These are phyloP conservation scores for Alisma plantagoaquatica DNA, from an alignment of 106 monocot genomes.

Conservation along the genomic window DNA sequence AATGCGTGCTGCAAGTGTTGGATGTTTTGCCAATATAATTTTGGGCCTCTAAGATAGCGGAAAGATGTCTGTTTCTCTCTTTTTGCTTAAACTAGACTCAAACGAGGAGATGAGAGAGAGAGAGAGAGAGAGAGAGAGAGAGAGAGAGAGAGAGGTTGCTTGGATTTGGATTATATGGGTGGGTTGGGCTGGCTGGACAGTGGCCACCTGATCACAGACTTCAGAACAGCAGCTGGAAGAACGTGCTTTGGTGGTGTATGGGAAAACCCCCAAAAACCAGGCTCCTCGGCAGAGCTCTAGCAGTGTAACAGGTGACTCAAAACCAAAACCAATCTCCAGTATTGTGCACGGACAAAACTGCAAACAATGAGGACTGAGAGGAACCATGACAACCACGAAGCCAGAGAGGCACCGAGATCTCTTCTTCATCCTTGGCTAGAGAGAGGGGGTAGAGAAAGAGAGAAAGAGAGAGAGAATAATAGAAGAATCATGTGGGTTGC, in stretches of 20 bases:
- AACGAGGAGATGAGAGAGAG: no score
- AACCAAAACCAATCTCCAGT: no score
- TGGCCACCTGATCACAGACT: constrained; percentile 2
- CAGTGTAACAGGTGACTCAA: no score
- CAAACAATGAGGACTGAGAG: background rate
- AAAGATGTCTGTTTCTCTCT: constrained; percentile 22
- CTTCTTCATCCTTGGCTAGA: constrained; percentile 5
- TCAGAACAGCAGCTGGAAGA: constrained; percentile 9
- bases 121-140: no score
- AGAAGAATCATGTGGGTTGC: constrained; percentile 15
- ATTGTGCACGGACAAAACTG: background rate
- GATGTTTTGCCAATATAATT: no score
- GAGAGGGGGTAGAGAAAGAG: background rate
- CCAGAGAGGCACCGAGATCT: no score
- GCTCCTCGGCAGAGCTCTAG: no score
- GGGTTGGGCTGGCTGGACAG: no score
- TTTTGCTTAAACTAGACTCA: constrained; percentile 20
- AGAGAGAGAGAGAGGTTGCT: no score
- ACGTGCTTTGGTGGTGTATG: background rate
- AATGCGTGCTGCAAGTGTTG: no score
- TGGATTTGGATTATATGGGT: constrained; percentile 7
- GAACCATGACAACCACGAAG: constrained; percentile 8
- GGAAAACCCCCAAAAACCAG: no score
- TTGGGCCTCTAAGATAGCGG: constrained; percentile 7
- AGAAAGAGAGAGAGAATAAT: no score